Evolutionary conservation across 495 filamentous ascomycete species (phyloP).

Genomic region (Annulohypoxylon stygium): DNA sequence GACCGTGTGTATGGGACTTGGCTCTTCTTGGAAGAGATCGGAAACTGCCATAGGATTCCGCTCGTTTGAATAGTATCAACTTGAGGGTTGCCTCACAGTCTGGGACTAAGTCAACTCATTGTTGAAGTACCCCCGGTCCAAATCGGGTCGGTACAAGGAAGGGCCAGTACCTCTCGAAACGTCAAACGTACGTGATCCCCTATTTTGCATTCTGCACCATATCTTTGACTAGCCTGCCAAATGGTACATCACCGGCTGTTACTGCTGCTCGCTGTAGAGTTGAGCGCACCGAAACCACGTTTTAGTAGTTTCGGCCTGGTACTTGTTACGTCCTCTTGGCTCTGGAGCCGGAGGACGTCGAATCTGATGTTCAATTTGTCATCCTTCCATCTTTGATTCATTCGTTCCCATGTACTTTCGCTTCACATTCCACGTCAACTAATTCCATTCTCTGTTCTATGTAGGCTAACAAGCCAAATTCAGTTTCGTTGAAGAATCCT

Average conservation of each 20-base stretch:
- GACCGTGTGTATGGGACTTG: conserved; percentile 27
- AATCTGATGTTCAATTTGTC: conserved; percentile 37
- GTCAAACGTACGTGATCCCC: conserved; percentile 57
- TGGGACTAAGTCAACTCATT: conserved; percentile 31
- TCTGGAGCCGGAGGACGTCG: conserved; percentile 21
- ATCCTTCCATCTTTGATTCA: conserved; percentile 35
- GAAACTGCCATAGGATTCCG: conserved; percentile 21
- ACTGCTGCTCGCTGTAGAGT: conserved; percentile 42
- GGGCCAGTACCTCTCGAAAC: conserved; percentile 53
- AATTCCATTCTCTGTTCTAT: conserved; percentile 23
- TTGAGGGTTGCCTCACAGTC: conserved; percentile 31
- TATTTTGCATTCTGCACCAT: conserved; percentile 35
- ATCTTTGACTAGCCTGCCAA: conserved; percentile 52
- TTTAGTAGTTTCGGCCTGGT: conserved; percentile 47
- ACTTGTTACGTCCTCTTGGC: conserved; percentile 44
- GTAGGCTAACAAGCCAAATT: conserved; percentile 27
- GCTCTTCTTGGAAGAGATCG: conserved; percentile 37
- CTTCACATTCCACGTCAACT: conserved; percentile 43
- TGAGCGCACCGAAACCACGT: conserved; percentile 32
- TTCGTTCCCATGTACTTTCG: conserved; percentile 24
- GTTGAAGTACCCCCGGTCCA: conserved; percentile 27
- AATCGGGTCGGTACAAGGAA: conserved; percentile 39
- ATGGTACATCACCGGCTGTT: conserved; percentile 48
- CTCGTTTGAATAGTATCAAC: conserved; percentile 42
- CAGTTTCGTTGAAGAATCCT: conserved; percentile 29